Percentiles rank a stretch among this genome's conserved stretches.
Evolutionary conservation across 75 land plant genomes (phyloP).

Genomic region (Cupressus sempervirens): DNA sequence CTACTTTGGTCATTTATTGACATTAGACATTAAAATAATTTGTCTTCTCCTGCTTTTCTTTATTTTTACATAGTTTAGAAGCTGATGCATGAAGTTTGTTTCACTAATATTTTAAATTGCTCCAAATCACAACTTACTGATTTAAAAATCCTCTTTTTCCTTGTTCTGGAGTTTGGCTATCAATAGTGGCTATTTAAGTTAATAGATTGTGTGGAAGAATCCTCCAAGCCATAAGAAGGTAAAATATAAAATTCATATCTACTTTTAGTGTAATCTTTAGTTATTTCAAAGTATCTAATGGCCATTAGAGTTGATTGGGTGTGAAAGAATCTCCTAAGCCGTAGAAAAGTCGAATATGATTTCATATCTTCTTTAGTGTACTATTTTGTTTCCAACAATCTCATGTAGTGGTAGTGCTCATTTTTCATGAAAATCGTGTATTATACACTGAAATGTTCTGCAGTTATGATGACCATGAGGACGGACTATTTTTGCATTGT

Average conservation of each 20-base stretch:
- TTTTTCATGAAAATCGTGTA: neutral
- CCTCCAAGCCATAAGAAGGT: neutral
- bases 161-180: too few relatives aligned
- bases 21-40: neutral
- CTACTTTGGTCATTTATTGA: neutral
- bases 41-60: neutral
- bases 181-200: too few relatives aligned
- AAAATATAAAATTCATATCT: too few relatives aligned
- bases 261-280: too few relatives aligned
- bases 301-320: too few relatives aligned
- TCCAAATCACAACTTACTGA: neutral
- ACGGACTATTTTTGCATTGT: slow-evolving; percentile 85
- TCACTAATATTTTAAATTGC: neutral
- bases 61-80: neutral
- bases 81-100: neutral
- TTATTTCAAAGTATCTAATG: too few relatives aligned
- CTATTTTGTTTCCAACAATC: too few relatives aligned
- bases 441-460: slow-evolving; percentile 4
- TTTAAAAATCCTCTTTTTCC: neutral
- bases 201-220: neutral
- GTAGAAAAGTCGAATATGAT: neutral
- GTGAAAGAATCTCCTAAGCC: too few relatives aligned
- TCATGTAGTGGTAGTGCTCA: neutral
- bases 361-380: neutral
- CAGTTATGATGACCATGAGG: slow-evolving; percentile 77